phyloP scores from a whole-genome alignment of 768 basidiomycete species.

The Candolleomyces aberdarensis region DNA sequence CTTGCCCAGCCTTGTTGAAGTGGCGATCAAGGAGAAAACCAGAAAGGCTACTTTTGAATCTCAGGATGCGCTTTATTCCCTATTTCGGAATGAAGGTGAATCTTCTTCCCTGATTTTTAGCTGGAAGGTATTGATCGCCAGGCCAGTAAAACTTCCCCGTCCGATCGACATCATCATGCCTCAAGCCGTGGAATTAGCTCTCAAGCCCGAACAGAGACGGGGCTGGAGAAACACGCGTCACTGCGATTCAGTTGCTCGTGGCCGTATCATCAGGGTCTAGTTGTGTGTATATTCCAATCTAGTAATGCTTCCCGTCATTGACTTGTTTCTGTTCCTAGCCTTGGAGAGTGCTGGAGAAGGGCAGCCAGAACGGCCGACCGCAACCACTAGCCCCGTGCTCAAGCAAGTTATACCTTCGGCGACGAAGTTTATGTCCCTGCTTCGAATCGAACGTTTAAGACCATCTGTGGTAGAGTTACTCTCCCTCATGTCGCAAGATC shows the following conservation, averaged over 20 bases:
- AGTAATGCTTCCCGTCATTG: background rate
- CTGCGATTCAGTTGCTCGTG: background rate
- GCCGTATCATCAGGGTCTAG: background rate
- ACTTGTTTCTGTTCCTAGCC: background rate
- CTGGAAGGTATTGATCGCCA: background rate
- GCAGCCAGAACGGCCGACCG: background rate
- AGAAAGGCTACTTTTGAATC: background rate
- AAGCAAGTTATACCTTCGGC: background rate
- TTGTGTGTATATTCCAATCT: background rate
- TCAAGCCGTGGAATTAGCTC: background rate
- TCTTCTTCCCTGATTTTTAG: background rate
- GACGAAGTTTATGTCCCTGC: background rate
- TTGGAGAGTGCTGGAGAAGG: background rate
- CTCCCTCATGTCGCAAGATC: background rate
- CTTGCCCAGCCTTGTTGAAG: background rate
- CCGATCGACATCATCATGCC: background rate
- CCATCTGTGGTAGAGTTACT: background rate
- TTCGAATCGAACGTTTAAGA: background rate
- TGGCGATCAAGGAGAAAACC: background rate
- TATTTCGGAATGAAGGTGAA: background rate
- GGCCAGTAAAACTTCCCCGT: background rate
- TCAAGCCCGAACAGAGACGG: background rate
- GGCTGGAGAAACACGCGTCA: background rate
- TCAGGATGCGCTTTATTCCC: background rate
- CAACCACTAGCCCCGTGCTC: background rate